A percentile compares a stretch with the other conserved stretches of the same genome.
phyloP scores from a whole-genome alignment of 164 flowering plant species.

The Stephania cephalantha region DNA sequence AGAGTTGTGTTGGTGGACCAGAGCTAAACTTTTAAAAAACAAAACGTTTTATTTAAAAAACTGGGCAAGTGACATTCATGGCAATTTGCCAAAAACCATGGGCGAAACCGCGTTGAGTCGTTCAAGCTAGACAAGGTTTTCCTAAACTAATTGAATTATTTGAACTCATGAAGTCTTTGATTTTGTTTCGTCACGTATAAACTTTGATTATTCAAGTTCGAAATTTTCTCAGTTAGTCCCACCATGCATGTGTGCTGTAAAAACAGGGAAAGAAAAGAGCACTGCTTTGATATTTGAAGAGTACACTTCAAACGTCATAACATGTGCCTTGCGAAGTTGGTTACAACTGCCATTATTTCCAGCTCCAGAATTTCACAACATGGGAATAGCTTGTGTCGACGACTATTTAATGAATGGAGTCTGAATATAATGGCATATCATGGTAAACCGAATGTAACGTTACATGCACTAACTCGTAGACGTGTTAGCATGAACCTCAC shows the following conservation, averaged over 20 bases:
- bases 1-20: neutral
- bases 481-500: neutral
- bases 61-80: neutral
- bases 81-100: neutral
- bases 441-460: neutral
- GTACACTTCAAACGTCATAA: neutral
- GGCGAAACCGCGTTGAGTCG: constrained; percentile 1
- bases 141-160: neutral
- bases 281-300: neutral
- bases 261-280: neutral
- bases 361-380: neutral
- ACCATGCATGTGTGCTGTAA: neutral
- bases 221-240: neutral
- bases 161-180: neutral
- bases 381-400: neutral
- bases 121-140: neutral
- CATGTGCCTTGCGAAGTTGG: neutral
- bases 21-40: neutral
- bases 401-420: neutral
- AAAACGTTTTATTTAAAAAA: neutral
- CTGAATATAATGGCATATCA: neutral
- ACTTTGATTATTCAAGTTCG: neutral
- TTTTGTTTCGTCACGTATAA: neutral
- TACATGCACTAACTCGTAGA: neutral
- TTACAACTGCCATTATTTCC: neutral